phyloP scores from a whole-genome alignment of 2,329 filamentous ascomycete species.

The Aspergillus tanneri region DNA sequence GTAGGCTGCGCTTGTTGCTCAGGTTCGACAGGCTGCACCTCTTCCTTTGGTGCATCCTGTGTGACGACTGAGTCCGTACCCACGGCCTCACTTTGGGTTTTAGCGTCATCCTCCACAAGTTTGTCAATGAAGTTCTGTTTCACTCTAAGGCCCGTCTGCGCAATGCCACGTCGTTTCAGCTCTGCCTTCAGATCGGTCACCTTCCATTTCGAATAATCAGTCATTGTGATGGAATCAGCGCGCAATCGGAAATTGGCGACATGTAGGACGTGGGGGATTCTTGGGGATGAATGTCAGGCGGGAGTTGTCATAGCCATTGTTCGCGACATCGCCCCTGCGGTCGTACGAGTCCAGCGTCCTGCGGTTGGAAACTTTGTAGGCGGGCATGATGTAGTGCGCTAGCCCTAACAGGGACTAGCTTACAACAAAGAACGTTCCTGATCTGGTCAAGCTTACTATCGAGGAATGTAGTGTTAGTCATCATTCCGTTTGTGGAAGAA shows the following conservation, averaged over 20 bases:
- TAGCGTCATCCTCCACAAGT: conserved; percentile 49
- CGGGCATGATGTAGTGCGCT: conserved; percentile 20
- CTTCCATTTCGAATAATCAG: conserved; percentile 61
- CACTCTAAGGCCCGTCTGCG: conserved; percentile 67
- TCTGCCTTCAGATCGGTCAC: conserved; percentile 74
- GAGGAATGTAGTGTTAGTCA: background rate
- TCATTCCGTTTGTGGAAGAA: background rate
- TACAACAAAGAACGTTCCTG: no score
- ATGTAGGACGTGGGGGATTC: conserved; percentile 2
- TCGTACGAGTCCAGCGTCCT: conserved; percentile 5
- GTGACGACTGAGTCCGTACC: conserved; percentile 22
- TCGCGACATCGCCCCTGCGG: conserved; percentile 15
- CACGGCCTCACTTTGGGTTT: conserved; percentile 31
- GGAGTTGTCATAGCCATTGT: conserved; percentile 13
- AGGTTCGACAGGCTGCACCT: conserved; percentile 13
- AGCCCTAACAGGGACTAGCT: conserved; percentile 10
- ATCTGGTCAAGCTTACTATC: background rate
- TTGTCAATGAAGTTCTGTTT: conserved; percentile 65
- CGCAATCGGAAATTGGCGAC: conserved; percentile 5
- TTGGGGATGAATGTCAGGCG: conserved; percentile 3
- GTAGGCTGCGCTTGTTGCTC: conserved; percentile 12
- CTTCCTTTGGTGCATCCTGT: conserved; percentile 16
- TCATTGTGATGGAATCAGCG: conserved; percentile 39
- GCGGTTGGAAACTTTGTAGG: conserved; percentile 7
- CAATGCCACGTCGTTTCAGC: conserved; percentile 69